phyloP scores from a whole-genome alignment of 192 early-diverging fungal species.

The Podila clonocystis region DNA sequence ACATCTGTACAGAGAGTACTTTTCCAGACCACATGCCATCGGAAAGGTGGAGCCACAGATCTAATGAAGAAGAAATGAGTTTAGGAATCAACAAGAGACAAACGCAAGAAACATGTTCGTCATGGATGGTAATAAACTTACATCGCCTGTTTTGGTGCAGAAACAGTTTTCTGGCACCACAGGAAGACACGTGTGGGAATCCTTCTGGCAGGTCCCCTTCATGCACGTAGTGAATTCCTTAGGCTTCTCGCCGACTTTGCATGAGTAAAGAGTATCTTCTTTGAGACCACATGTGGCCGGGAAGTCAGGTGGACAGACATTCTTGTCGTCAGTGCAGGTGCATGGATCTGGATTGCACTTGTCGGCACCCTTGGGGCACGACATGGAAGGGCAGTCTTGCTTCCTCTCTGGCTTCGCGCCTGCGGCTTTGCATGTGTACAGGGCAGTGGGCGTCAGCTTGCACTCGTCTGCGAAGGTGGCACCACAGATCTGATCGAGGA shows the following conservation, averaged over 20 bases:
- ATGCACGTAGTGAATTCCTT: not conserved
- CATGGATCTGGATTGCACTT: conserved; percentile 2
- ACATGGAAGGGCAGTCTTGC: not conserved
- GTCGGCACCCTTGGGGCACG: conserved; percentile 1
- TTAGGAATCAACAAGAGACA: not conserved
- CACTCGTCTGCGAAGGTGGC: not conserved
- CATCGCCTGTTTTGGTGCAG: conserved; percentile 4
- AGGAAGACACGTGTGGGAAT: not conserved
- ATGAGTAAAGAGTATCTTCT: not conserved
- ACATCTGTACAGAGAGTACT: not conserved
- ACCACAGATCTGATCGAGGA: conserved; percentile 1
- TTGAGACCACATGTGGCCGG: not conserved
- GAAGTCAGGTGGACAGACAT: not conserved
- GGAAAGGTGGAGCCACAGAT: conserved; percentile 14
- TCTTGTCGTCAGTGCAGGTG: not conserved
- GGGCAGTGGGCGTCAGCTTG: not conserved
- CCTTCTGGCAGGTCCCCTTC: not conserved
- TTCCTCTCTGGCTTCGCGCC: not conserved
- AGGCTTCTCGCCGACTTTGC: not conserved
- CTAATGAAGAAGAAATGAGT: not conserved
- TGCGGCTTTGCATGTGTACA: not conserved
- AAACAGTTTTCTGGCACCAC: not conserved
- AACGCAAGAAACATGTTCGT: not conserved
- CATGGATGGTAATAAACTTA: not conserved
- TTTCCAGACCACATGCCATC: not conserved